Evolutionary conservation across 768 basidiomycete genomes (phyloP), one percentile per base, ranked within the genome.

Genomic region (Russula virescens): DNA sequence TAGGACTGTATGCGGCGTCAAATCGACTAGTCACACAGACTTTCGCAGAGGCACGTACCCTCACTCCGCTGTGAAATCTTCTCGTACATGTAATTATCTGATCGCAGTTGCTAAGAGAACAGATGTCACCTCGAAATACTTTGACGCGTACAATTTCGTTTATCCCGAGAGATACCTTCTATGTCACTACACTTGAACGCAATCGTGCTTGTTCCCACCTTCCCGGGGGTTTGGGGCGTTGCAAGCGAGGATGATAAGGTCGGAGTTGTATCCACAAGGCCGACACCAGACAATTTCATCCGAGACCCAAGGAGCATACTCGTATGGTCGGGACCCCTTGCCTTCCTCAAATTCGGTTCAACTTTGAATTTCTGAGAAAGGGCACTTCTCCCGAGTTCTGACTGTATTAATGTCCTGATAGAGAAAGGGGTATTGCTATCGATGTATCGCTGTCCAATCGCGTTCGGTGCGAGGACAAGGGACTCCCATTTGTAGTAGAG

Each of bases 31-130:
- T 19, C 50, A 3, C 6, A 19, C 13, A 28, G 38, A 9, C 28
- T 28, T 9, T 34, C 14, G 21, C 58, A 55, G 35, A 55, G 13
- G 47, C 13, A 68, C 73, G 53, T 67, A 92, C 94, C 86, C 80
- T 88, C 88, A 64, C 91, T 88, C 50, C 94, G 79, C 70, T 91
- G 90, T 2, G 84, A 83, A 26, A 89, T 79, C 75, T 91, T 94
- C 73, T 98, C 94, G 70, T 90, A 94, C 94, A 96, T 95, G 72
- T 98, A 98, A 31, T 91, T 67, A 79, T 83, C 85, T 86, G 63
- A 28, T 42, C 13, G 61, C 48, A n/a, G 28, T 18, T 23, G 25
- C 38, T 63, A 56, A 58, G 56, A 58, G 19, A 46, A 42, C 45
- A n/a, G 46, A 43, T 21, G 23, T 16, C 31, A 14, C 42, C 49